phyloP scores from a whole-genome alignment of 2,329 filamentous ascomycete species.

The Ophiostoma pallidulum region DNA sequence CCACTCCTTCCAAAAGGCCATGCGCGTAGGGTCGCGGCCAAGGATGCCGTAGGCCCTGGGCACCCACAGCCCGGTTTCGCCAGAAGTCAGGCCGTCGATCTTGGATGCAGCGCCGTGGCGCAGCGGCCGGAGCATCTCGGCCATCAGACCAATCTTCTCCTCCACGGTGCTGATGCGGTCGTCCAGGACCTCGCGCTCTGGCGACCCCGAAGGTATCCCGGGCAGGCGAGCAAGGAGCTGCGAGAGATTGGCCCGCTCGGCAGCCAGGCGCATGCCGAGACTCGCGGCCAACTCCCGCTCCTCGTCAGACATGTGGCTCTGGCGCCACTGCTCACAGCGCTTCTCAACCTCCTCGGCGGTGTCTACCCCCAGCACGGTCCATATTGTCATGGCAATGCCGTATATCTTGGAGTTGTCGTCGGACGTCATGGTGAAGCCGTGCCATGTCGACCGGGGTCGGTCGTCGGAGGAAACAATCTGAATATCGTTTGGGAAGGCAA shows the following conservation, averaged over 20 bases:
- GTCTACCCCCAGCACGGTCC: constrained; percentile 75
- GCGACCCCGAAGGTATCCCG: constrained; percentile 67
- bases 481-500: constrained; percentile 96
- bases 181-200: constrained; percentile 73
- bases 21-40: constrained; percentile 72
- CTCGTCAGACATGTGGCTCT: constrained; percentile 77
- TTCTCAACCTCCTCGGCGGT: constrained; percentile 77
- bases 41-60: constrained; percentile 89
- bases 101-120: constrained; percentile 91
- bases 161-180: constrained; percentile 93
- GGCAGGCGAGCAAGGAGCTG: constrained; percentile 78
- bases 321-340: constrained; percentile 77
- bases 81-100: constrained; percentile 91
- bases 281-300: constrained; percentile 89
- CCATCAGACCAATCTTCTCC: constrained; percentile 95
- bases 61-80: constrained; percentile 92
- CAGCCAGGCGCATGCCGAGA: constrained; percentile 76
- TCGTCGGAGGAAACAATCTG: constrained; percentile 94
- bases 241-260: constrained; percentile 82
- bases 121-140: constrained; percentile 84
- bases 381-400: constrained; percentile 83
- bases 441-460: constrained; percentile 91
- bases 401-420: constrained; percentile 88
- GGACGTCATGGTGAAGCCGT: constrained; percentile 96
- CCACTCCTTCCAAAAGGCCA: constrained; percentile 98